Evolutionary conservation across 176 grass and related monocot species (phyloP), one percentile per base, ranked within the genome.

Genomic region (Triticum monococcum): DNA sequence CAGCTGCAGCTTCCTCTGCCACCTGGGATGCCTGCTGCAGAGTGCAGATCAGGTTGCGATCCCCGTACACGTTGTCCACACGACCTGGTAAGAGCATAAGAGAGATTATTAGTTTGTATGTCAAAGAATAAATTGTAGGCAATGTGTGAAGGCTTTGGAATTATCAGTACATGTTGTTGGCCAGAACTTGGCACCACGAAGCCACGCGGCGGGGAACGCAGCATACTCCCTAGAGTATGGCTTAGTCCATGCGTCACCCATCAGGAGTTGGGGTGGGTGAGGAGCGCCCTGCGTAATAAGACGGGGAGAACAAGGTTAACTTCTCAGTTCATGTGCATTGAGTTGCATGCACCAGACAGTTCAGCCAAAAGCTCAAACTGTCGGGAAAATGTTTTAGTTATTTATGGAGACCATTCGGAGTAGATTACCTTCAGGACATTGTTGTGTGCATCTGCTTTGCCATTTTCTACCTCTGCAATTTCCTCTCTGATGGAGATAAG

Each of bases 21-120:
- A 94, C 93, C 87, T 97, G 90, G 46, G 94, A 85, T 11, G 83
- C 92, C 14, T 91, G 92, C n/a, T 91, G 92, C 78, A 97, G 97
- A 46, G 97, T 99, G 89, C 89, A 97, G 81, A 94, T 86, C 80
- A 99, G 94, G 82, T 99, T 96, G 46, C 97, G 94, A 67, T 99
- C 97, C 4, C 97, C 97, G 31, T 99, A 99, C 85, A 99, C 97
- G 35, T 99, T 99, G 90, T 99, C 94, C 81, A 99, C 90, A 25
- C 97, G 97, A 30, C 94, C 97, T 99, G 40, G 17, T 12, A 85
- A 82, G 31, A 79, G 36, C 33, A 78, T 9, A 81, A 35, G 33
- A 64, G 50, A 62, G 50, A 28, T 76, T 18, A 33, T 83, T 67
- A 82, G 5, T 12, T 17, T 67, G 30, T 46, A 26, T 37, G 64